Conservation (phyloP, 2,329 filamentous ascomycete genomes). For the Grosmannia huntii region DNA sequence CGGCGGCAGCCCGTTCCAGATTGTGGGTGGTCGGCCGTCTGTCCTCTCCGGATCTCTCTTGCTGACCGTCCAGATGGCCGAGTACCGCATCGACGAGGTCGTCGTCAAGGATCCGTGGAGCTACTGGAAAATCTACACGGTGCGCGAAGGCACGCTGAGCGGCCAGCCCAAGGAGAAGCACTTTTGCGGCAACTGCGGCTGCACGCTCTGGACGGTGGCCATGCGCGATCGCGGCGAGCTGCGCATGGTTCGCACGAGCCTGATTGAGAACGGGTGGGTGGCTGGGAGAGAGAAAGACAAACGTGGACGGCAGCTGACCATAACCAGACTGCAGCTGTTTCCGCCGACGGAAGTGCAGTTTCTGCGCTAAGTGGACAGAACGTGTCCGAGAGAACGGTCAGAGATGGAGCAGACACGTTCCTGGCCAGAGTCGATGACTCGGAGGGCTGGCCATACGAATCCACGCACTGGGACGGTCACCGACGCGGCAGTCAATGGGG, state of each 20-base stretch:
- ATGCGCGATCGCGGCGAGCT: conserved; percentile 10
- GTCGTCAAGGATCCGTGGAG: conserved; percentile 10
- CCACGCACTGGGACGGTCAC: too few relatives aligned
- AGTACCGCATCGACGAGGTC: conserved; percentile 10
- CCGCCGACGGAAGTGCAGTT: conserved; percentile 10
- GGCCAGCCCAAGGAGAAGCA: conserved; percentile 13
- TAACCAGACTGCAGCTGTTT: conserved; percentile 6
- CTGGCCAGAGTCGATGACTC: too few relatives aligned
- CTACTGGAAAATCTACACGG: conserved; percentile 11
- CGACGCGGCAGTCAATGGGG: too few relatives aligned
- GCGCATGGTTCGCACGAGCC: conserved; percentile 11
- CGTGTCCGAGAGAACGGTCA: not conserved
- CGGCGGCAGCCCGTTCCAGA: conserved; percentile 10
- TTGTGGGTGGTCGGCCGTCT: conserved; percentile 3
- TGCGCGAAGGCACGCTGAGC: conserved; percentile 10
- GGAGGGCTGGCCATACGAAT: too few relatives aligned
- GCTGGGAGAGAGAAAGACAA: not conserved
- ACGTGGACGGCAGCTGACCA: not conserved
- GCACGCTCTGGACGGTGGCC: conserved; percentile 12
- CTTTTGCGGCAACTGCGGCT: conserved; percentile 14
- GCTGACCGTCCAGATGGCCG: conserved; percentile 9
- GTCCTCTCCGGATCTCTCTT: not conserved
- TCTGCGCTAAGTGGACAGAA: not conserved
- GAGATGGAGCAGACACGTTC: not conserved
- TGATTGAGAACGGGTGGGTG: conserved; percentile 11